These are phyloP conservation scores for Xylariaceae sp. DNA, from an alignment of 2,329 filamentous ascomycete species.

Conservation along the genomic window DNA sequence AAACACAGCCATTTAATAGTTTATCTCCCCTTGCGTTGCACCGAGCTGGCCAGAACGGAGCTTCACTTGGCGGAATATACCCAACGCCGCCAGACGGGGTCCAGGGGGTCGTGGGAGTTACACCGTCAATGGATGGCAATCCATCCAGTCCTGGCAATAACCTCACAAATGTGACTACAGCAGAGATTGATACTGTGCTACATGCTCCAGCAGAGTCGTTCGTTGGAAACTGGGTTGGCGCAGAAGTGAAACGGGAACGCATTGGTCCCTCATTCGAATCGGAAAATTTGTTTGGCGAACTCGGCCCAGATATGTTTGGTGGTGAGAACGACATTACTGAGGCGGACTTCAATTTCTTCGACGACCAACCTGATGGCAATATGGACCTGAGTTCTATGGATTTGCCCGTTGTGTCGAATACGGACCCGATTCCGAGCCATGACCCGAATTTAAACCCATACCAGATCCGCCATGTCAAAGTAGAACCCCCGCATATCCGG, in stretches of 20 bases:
- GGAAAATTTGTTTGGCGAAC: slow-evolving; percentile 63
- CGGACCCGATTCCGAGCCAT: slow-evolving; percentile 22
- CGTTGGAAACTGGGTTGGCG: slow-evolving; percentile 39
- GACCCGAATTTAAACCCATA: slow-evolving; percentile 13
- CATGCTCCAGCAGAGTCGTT: slow-evolving; percentile 33
- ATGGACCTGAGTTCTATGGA: slow-evolving; percentile 38
- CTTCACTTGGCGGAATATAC: slow-evolving; percentile 56
- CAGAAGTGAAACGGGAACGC: slow-evolving; percentile 45
- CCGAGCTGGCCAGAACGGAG: slow-evolving; percentile 43
- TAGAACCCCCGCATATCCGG: slow-evolving; percentile 19
- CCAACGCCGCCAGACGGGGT: slow-evolving; percentile 67
- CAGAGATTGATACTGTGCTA: slow-evolving; percentile 38
- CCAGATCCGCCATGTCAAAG: slow-evolving; percentile 21
- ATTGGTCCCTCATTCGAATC: slow-evolving; percentile 43
- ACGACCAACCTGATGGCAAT: slow-evolving; percentile 50
- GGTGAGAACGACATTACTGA: slow-evolving; percentile 74
- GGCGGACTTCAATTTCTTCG: slow-evolving; percentile 80
- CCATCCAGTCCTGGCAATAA: slow-evolving; percentile 53
- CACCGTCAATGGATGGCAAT: slow-evolving; percentile 53
- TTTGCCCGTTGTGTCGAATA: slow-evolving; percentile 30
- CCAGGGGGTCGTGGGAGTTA: slow-evolving; percentile 49
- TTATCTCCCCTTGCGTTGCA: slow-evolving; percentile 51
- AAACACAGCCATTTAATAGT: slow-evolving; percentile 40
- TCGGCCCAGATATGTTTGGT: slow-evolving; percentile 66
- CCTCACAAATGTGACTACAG: slow-evolving; percentile 28